A percentile compares a stretch with the other conserved stretches of the same genome.
Conservation (phyloP, 1,139 yeast genomes). For the Lodderomyces margitis region DNA sequence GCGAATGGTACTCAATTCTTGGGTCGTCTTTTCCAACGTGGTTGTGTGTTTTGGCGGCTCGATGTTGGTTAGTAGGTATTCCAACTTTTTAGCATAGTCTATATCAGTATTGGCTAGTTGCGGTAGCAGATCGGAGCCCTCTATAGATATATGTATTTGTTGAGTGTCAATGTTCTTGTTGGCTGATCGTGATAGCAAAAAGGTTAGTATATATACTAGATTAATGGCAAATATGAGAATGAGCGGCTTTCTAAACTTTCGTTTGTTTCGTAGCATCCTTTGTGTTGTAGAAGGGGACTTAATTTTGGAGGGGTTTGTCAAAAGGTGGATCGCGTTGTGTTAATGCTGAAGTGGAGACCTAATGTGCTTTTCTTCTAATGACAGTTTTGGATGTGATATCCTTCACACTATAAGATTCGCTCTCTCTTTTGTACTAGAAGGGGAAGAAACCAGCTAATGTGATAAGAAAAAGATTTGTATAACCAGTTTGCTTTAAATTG, state of each 20-base stretch:
- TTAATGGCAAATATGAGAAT: slow-evolving; percentile 8
- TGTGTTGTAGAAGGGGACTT: neutral
- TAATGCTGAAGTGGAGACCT: too few species aligned
- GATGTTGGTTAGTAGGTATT: slow-evolving; percentile 7
- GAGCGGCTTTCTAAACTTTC: slow-evolving; percentile 7
- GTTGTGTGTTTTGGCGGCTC: slow-evolving; percentile 7
- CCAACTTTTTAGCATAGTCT: slow-evolving; percentile 10
- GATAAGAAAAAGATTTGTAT: too few species aligned
- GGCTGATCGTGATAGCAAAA: slow-evolving; percentile 1
- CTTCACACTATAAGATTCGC: too few species aligned
- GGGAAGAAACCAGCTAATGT: too few species aligned
- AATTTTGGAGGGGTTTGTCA: too few species aligned
- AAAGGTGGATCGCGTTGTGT: too few species aligned
- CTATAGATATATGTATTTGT: slow-evolving; percentile 6
- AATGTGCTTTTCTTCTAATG: too few species aligned
- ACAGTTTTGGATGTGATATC: too few species aligned
- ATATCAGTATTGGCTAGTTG: slow-evolving; percentile 10
- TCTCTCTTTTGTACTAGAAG: too few species aligned
- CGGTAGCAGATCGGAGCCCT: slow-evolving; percentile 8
- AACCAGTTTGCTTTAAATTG: too few species aligned
- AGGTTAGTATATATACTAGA: slow-evolving; percentile 7
- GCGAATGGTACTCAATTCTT: neutral
- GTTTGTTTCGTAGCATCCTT: slow-evolving; percentile 4
- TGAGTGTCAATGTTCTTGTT: neutral
- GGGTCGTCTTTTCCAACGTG: neutral